Percentiles rank a stretch among this genome's conserved stretches.
phyloP scores from a whole-genome alignment of 1,284 basidiomycete genomes.

The Marasmius tenuissimus region DNA sequence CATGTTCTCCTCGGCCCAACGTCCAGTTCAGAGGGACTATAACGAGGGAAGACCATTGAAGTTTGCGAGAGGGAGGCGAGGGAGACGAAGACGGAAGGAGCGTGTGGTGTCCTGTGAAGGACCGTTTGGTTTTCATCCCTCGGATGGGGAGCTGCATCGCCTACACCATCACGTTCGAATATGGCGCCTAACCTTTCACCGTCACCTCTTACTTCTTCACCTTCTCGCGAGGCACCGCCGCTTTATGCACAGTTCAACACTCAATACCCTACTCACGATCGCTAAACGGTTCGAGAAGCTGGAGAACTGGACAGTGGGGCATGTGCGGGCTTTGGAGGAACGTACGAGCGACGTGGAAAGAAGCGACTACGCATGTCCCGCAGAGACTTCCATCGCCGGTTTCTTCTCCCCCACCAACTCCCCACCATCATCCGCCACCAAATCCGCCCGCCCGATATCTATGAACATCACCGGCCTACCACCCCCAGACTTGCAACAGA shows the following conservation, averaged over 20 bases:
- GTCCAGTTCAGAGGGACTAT: conserved; percentile 38
- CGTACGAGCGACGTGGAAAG: conserved; percentile 15
- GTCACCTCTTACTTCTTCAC: conserved; percentile 58
- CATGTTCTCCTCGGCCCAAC: conserved; percentile 59
- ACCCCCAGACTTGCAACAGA: conserved; percentile 7
- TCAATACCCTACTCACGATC: conserved; percentile 61
- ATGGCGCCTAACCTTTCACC: conserved; percentile 60
- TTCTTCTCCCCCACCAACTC: conserved; percentile 64
- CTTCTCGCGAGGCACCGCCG: conserved; percentile 60
- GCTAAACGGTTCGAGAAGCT: conserved; percentile 77
- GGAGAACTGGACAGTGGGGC: conserved; percentile 34
- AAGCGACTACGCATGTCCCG: conserved; percentile 77
- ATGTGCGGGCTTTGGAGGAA: conserved; percentile 15
- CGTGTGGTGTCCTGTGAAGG: not conserved
- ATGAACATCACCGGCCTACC: conserved; percentile 21
- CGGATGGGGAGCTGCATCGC: conserved; percentile 39
- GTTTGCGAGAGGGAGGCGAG: not conserved
- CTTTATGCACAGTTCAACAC: conserved; percentile 68
- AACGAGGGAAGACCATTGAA: not conserved
- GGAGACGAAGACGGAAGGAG: not conserved
- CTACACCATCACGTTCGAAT: conserved; percentile 56
- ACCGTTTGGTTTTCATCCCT: not conserved
- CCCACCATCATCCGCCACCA: conserved; percentile 47
- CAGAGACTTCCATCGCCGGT: conserved; percentile 34
- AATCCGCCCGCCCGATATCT: conserved; percentile 11